Percentiles rank a stretch among this genome's conserved stretches.
These are phyloP conservation scores for Triticum timopheevii DNA, from an alignment of 176 grass and related monocot species.

Conservation along the genomic window DNA sequence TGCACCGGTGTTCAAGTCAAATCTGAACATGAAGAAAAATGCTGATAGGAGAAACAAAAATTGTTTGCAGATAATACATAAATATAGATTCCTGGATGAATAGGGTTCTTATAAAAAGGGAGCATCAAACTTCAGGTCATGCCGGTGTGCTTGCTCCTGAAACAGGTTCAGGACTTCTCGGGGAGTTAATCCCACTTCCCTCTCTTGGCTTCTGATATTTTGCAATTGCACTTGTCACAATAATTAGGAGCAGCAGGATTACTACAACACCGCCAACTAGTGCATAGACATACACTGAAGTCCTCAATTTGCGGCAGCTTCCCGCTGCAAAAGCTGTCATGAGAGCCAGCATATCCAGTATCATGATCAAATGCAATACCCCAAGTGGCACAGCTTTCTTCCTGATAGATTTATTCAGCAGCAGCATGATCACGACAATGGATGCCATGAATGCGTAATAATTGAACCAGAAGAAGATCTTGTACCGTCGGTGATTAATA, in stretches of 20 bases:
- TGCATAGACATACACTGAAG: slow-evolving; percentile 31
- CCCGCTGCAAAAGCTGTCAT: slow-evolving; percentile 49
- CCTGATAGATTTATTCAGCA: slow-evolving; percentile 13
- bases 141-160: not conserved
- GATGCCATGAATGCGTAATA: slow-evolving; percentile 34
- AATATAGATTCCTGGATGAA: not conserved
- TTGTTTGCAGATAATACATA: not conserved
- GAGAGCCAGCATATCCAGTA: slow-evolving; percentile 42
- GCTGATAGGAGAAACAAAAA: not conserved
- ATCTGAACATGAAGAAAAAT: not conserved
- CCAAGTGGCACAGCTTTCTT: not conserved
- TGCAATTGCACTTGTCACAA: slow-evolving; percentile 7
- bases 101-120: not conserved
- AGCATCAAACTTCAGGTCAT: slow-evolving; percentile 3
- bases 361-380: slow-evolving; percentile 21
- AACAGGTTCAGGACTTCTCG: not conserved
- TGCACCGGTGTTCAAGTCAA: not conserved
- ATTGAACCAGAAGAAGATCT: slow-evolving; percentile 36
- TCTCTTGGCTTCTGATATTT: not conserved
- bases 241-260: not conserved
- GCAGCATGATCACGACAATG: slow-evolving; percentile 24
- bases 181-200: not conserved
- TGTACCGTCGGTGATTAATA: not conserved
- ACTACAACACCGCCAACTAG: not conserved
- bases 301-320: slow-evolving; percentile 33